These are phyloP conservation scores for Candida insectorum DNA, from an alignment of 805 yeast genomes.

Conservation along the genomic window DNA sequence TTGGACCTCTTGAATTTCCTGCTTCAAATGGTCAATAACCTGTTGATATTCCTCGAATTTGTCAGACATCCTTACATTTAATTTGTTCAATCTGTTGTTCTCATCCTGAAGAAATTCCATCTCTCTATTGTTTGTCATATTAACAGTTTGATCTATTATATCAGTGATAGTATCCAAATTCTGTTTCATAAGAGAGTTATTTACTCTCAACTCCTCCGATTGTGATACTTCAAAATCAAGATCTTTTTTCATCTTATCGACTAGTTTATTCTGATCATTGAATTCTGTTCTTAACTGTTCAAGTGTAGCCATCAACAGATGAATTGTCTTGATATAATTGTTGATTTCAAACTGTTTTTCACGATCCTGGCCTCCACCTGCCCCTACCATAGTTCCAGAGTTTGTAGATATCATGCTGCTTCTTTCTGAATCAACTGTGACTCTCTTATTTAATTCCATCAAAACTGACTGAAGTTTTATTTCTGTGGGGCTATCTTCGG, in stretches of 20 bases:
- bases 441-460: constrained; percentile 16
- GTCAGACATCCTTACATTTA: constrained; percentile 18
- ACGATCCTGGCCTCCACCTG: no score
- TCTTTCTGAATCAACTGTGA: constrained; percentile 1
- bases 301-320: constrained; percentile 18
- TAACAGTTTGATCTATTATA: constrained; percentile 4
- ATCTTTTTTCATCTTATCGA: constrained; percentile 18
- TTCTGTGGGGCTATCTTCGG: constrained; percentile 16
- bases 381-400: constrained; percentile 1
- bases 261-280: constrained; percentile 17
- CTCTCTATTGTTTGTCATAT: constrained; percentile 6
- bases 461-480: constrained; percentile 20
- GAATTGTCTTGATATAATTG: constrained; percentile 14
- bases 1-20: constrained; percentile 28
- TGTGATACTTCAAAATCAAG: constrained; percentile 21
- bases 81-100: constrained; percentile 15
- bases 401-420: constrained; percentile 3
- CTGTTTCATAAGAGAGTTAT: constrained; percentile 12
- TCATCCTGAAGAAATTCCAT: constrained; percentile 12
- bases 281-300: constrained; percentile 21
- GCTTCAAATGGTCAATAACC: constrained; percentile 27
- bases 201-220: constrained; percentile 17
- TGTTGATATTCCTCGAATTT: constrained; percentile 29
- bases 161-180: constrained; percentile 6
- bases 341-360: constrained; percentile 6